phyloP scores from a whole-genome alignment of 495 filamentous ascomycete species.

The Talaromyces wortmannii region DNA sequence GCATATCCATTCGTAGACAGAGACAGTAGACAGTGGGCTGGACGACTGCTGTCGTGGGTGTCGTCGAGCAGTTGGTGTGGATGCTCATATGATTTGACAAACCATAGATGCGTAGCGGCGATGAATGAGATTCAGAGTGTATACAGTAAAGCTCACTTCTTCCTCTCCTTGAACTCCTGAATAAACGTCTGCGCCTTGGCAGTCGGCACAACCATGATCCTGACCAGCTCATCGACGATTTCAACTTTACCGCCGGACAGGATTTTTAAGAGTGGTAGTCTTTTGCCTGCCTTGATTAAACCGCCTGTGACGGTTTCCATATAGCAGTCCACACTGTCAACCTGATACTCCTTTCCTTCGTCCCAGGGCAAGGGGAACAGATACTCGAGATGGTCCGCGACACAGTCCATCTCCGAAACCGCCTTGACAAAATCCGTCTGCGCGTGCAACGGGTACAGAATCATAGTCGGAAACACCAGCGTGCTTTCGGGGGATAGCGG shows the following conservation, averaged over 20 bases:
- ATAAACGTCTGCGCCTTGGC: conserved; percentile 64
- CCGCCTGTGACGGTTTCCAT: conserved; percentile 79
- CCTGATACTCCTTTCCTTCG: conserved; percentile 54
- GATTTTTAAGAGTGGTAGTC: conserved; percentile 65
- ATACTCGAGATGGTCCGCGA: conserved; percentile 70
- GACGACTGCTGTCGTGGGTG: too few species aligned
- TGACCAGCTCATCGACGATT: conserved; percentile 79
- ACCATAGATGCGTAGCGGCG: neutral
- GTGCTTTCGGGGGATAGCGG: conserved; percentile 62
- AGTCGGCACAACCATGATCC: conserved; percentile 72
- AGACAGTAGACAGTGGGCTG: too few species aligned
- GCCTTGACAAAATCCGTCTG: conserved; percentile 87
- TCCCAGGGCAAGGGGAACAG: conserved; percentile 89
- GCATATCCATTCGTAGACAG: too few species aligned
- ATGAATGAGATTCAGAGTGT: neutral
- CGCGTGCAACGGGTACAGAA: conserved; percentile 75
- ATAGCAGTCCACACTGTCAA: conserved; percentile 71
- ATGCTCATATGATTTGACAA: too few species aligned
- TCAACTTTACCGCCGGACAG: conserved; percentile 73
- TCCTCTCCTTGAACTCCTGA: conserved; percentile 71
- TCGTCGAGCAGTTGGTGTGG: too few species aligned
- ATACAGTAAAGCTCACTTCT: neutral
- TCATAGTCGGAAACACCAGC: conserved; percentile 68
- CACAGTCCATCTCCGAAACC: conserved; percentile 62
- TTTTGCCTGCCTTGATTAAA: conserved; percentile 84